Evolutionary conservation across 2,329 filamentous ascomycete species (phyloP), one percentile per base, ranked within the genome.

Genomic region (Neoascochyta sp.): DNA sequence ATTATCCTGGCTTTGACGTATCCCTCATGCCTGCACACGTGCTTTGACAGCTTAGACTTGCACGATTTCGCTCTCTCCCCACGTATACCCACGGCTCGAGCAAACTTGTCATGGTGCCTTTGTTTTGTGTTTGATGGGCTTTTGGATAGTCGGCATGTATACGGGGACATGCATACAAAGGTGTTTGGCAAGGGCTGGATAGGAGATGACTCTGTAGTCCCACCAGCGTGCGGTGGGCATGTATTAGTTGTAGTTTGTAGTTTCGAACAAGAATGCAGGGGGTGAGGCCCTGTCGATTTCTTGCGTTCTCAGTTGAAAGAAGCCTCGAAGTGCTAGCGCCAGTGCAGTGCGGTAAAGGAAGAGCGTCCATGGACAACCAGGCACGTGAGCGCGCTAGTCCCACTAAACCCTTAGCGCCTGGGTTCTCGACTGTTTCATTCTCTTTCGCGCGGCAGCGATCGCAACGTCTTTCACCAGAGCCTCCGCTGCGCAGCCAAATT

Each of bases 41-140:
- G 35, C 35, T 34, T 36, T 10, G 26, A 14, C 26, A 30, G 29
- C 28, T 30, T 26, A 23, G 10, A 17, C 12, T 27, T 15, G 34
- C 34, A 41, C 29, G 27, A 37, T 32, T 27, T 41, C 35, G 43
- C 42, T n/a, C n/a, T n/a, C 41, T 44, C 38, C 47, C 43, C 41
- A 43, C 42, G 45, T 50, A 53, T 51, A 50, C 47, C 47, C 42
- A 46, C 32, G 33, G 31, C 32, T 38, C 25, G 29, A 36, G 32
- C 27, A 41, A 26, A 33, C 25, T 28, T 33, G 24, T 43, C 27
- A 22, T 28, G 23, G 22, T 22, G 29, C 24, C 20, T 20, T 22
- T 27, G 32, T 36, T 26, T 37, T 33, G 22, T 25, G 10, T 40
- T 38, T 27, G 32, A 22, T 41, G 24, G 24, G 15, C 24, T 33